Percentiles rank a stretch among this genome's conserved stretches.
phyloP scores from a whole-genome alignment of 1,284 basidiomycete genomes.

The Austroboletus niveus region DNA sequence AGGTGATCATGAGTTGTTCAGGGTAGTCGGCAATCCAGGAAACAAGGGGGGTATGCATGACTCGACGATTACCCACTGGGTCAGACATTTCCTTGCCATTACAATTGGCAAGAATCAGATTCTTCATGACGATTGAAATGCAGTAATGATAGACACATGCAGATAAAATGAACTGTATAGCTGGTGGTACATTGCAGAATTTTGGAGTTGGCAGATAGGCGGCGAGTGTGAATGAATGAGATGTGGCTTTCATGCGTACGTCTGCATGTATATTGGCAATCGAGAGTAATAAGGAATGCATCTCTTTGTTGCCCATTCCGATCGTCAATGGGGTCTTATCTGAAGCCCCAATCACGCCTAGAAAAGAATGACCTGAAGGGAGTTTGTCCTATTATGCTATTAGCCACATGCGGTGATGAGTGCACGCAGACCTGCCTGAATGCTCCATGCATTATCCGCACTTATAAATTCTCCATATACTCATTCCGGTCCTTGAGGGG shows the following conservation, averaged over 20 bases:
- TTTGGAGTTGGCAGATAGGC: constrained; percentile 12
- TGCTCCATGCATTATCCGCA: constrained; percentile 4
- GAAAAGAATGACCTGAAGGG: neutral
- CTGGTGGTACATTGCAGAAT: constrained; percentile 2
- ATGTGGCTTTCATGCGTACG: constrained; percentile 10
- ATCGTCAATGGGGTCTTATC: constrained; percentile 9
- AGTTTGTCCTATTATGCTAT: neutral
- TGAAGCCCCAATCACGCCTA: constrained; percentile 9
- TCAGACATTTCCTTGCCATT: neutral
- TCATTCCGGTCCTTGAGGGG: neutral
- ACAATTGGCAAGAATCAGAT: neutral
- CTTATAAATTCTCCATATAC: constrained; percentile 14
- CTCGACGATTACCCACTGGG: neutral
- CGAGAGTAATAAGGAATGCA: constrained; percentile 12
- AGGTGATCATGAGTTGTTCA: neutral
- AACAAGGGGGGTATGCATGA: neutral
- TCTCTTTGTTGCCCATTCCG: constrained; percentile 4
- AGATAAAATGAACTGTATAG: constrained; percentile 6
- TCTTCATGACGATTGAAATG: constrained; percentile 2
- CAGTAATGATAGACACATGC: neutral
- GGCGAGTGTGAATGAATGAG: constrained; percentile 4
- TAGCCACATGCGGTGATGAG: too few species aligned
- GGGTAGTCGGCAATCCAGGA: neutral
- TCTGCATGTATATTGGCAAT: constrained; percentile 13
- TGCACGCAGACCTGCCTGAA: constrained; percentile 4